Evolutionary conservation across 306 rosid genomes (phyloP).

Genomic region (Cyamopsis tetragonoloba): DNA sequence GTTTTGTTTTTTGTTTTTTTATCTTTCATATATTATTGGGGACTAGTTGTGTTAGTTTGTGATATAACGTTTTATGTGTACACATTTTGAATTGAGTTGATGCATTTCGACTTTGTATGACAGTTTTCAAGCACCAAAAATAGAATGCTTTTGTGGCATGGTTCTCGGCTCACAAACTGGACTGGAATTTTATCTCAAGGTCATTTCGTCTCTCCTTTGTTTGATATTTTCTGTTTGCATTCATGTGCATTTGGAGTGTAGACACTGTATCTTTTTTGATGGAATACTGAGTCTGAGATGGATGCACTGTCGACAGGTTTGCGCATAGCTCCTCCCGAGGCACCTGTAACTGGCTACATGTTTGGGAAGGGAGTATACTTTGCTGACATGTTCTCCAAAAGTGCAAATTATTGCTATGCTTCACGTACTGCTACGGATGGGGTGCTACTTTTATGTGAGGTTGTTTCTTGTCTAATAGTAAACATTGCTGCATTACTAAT

Average conservation of each 20-base stretch:
- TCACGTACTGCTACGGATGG: conserved; percentile 47
- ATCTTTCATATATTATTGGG: no score
- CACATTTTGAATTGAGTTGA: conserved; percentile 12
- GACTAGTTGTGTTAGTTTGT: not conserved
- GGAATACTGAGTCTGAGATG: conserved; percentile 11
- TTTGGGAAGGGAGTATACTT: conserved; percentile 96
- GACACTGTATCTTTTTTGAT: conserved; percentile 10
- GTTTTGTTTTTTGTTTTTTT: no score
- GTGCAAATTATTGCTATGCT: conserved; percentile 93
- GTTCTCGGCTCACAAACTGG: conserved; percentile 97
- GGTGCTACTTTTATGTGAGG: conserved; percentile 95
- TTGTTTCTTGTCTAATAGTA: conserved; percentile 34
- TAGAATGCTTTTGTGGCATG: conserved; percentile 96
- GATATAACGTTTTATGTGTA: not conserved
- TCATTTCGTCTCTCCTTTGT: conserved; percentile 28
- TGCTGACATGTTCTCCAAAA: conserved; percentile 99
- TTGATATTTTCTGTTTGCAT: conserved; percentile 1
- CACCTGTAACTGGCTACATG: conserved; percentile 94
- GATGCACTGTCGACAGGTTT: conserved; percentile 52
- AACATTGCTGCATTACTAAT: not conserved
- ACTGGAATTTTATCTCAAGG: conserved; percentile 98
- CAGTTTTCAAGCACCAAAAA: conserved; percentile 70
- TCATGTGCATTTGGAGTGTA: not conserved
- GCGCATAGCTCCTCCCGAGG: conserved; percentile 99
- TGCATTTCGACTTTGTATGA: conserved; percentile 17